Evolutionary conservation across 2,329 filamentous ascomycete genomes (phyloP), one percentile per base, ranked within the genome.

Genomic region (Botrytis medusae): DNA sequence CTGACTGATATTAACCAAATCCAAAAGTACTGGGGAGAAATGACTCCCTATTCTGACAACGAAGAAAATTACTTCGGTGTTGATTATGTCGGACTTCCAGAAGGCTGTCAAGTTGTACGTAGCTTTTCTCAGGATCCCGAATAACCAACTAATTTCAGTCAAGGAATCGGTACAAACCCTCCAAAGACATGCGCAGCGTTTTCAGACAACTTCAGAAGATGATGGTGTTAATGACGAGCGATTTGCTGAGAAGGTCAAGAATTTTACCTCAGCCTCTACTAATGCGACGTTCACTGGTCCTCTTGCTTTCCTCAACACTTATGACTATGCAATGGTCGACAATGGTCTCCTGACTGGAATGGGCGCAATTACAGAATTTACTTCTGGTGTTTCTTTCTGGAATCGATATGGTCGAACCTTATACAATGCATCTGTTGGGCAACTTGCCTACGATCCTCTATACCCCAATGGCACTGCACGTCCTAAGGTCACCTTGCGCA

Each of bases 171-270:
- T 83, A 0, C 86, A 88, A 75, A 81, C 84, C 9, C 82, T 89
- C 25, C 87, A 89, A 77, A 83, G 87, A 42, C 87, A 89, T 78
- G 85, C 86, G 0, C 82, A 89, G 74, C 83, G 87, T 37, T 88
- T 87, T 61, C 85, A 86, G 4, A 86, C 83, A 0, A 61, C 48
- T 16, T 64, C 54, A 32, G 51, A 51, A 42, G 83, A 87, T 74
- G 87, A 89, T 75, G 87, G 85, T 1, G 76, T 75, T 34, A 87
- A 86, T 75, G 84, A 87, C 75, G 82, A 83, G 62, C 77, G 80
- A 20, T 89, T 89, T 74, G 84, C 82, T 1, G 77, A 81, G 22
- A 88, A 88, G 78, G 77, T 89, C 1, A 74, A 77, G 34, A 86
- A 86, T 72, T 86, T 83, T 77, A 84, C 83, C 37, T 78, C 79